Conservation (phyloP, 139 green algal genomes). For the Coelastrella sp. region DNA sequence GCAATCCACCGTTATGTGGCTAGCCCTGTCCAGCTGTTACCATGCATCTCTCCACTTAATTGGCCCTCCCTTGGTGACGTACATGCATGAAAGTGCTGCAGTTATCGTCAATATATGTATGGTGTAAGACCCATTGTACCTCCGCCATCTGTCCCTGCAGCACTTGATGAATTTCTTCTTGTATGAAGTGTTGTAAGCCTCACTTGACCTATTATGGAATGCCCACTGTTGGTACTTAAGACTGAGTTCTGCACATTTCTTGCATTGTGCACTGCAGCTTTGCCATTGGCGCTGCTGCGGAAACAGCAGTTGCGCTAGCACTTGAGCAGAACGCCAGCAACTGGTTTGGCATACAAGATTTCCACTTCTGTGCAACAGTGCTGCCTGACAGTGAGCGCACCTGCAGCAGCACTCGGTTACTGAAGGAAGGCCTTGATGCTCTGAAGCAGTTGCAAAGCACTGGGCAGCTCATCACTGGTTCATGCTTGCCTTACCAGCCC, state of each 20-base stretch:
- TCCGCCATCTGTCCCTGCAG: no score
- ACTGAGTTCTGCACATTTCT: not conserved
- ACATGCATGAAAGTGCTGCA: no score
- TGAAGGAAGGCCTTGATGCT: not conserved
- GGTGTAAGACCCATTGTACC: no score
- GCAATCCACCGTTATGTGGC: no score
- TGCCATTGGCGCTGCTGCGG: not conserved
- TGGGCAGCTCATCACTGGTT: not conserved
- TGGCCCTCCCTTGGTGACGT: no score
- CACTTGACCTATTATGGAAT: no score
- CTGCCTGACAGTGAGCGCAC: not conserved
- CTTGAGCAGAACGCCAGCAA: not conserved
- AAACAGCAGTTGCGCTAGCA: not conserved
- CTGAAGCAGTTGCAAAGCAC: not conserved
- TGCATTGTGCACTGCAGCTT: not conserved
- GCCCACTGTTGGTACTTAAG: not conserved
- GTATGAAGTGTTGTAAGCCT: no score
- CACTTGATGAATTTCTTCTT: no score
- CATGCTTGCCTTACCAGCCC: not conserved
- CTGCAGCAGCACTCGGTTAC: not conserved
- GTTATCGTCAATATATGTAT: no score
- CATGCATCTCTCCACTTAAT: no score
- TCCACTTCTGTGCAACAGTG: not conserved
- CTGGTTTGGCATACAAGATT: not conserved
- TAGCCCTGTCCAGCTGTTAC: no score